These are phyloP conservation scores for Blastocystis hominis DNA, from an alignment of 352 stramenopile genomes.

Conservation along the genomic window DNA sequence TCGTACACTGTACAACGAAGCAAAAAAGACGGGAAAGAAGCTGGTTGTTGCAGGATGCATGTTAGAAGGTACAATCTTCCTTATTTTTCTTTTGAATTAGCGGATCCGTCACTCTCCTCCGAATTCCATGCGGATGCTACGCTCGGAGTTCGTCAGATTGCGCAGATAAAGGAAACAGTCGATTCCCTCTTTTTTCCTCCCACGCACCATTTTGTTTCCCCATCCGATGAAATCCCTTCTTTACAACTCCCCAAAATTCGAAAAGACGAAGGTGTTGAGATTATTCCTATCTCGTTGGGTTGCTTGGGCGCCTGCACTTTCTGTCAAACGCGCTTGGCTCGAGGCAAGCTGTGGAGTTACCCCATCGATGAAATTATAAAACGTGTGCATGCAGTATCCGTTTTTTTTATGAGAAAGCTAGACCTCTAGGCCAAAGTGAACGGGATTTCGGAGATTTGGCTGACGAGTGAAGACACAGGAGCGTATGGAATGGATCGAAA, in stretches of 20 bases:
- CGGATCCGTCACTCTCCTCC: background rate
- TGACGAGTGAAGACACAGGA: conserved; percentile 79
- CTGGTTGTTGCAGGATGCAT: conserved; percentile 80
- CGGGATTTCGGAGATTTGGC: conserved; percentile 79
- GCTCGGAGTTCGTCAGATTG: background rate
- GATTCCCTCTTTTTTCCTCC: background rate
- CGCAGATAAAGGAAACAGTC: background rate
- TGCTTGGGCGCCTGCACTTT: conserved; percentile 82
- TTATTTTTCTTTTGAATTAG: background rate
- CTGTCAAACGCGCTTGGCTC: conserved; percentile 80
- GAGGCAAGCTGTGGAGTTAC: conserved; percentile 78
- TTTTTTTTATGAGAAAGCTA: background rate
- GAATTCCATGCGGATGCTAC: background rate
- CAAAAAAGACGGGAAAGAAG: conserved; percentile 68
- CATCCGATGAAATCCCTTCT: conserved; percentile 67
- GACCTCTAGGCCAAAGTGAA: conserved; percentile 60
- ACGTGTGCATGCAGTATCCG: conserved; percentile 66
- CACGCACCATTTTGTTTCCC: background rate
- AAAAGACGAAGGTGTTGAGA: conserved; percentile 80
- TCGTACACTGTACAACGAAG: conserved; percentile 75
- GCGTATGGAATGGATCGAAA: conserved; percentile 79
- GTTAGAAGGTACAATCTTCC: conserved; percentile 66
- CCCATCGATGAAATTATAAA: conserved; percentile 70
- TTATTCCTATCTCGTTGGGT: conserved; percentile 78
- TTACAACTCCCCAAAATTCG: conserved; percentile 81